Evolutionary conservation across 495 filamentous ascomycete genomes (phyloP).

Genomic region (Staphylotrichum longicolle): DNA sequence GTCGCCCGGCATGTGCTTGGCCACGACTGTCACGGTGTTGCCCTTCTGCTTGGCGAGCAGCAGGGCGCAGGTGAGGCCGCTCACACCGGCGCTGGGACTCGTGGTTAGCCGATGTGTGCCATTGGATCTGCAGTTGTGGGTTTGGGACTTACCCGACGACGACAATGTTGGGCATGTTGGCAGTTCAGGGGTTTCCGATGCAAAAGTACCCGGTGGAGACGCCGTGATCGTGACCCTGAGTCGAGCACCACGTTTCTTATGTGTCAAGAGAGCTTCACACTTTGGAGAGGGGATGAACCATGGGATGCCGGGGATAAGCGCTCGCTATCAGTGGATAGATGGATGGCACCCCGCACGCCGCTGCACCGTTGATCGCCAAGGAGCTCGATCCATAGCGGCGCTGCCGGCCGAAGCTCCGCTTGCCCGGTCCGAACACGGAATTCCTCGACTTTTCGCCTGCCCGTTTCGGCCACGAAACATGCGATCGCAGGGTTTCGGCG

Average conservation of each 20-base stretch:
- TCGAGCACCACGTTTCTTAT: no score
- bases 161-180: slow-evolving; percentile 17
- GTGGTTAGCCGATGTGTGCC: neutral
- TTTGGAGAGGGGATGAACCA: neutral
- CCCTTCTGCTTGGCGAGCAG: slow-evolving; percentile 70
- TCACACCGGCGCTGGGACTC: slow-evolving; percentile 73
- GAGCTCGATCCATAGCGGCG: neutral
- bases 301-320: neutral
- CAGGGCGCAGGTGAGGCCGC: slow-evolving; percentile 88
- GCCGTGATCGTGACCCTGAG: no score
- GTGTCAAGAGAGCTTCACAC: no score
- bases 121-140: neutral
- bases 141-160: slow-evolving; percentile 18
- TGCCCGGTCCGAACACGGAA: neutral
- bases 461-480: neutral
- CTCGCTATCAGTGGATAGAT: neutral
- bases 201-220: neutral
- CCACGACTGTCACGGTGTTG: slow-evolving; percentile 71
- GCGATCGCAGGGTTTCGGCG: no score
- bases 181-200: neutral
- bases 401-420: neutral
- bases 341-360: neutral
- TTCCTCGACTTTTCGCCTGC: neutral
- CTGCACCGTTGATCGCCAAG: neutral
- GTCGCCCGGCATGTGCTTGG: slow-evolving; percentile 98